phyloP scores from a whole-genome alignment of 1,139 yeast species.

The Candida sp. region DNA sequence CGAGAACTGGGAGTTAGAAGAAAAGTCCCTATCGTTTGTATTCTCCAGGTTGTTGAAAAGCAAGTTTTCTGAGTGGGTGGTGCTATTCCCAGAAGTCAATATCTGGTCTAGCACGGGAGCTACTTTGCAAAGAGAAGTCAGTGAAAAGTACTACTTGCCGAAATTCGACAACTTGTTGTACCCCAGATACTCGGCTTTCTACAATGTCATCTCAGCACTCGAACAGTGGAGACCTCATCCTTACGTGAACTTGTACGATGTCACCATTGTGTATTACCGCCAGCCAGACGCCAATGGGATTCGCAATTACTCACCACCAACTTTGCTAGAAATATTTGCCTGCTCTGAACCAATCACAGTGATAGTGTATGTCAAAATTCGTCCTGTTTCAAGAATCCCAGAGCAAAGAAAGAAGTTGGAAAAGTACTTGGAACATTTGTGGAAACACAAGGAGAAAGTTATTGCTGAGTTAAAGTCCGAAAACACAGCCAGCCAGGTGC shows the following conservation, averaged over 20 bases:
- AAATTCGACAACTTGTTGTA: conserved; percentile 57
- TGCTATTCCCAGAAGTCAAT: conserved; percentile 77
- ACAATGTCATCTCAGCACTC: conserved; percentile 39
- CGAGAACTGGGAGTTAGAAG: conserved; percentile 66
- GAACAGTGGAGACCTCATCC: conserved; percentile 14
- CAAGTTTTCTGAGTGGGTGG: conserved; percentile 54
- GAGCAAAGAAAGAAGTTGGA: conserved; percentile 57
- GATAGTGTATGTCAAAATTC: conserved; percentile 52
- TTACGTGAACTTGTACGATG: conserved; percentile 52
- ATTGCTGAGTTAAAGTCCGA: conserved; percentile 15
- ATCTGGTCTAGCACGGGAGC: conserved; percentile 54
- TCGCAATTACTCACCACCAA: conserved; percentile 41
- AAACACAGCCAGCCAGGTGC: background rate
- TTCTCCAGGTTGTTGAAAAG: conserved; percentile 29
- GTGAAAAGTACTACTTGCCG: conserved; percentile 58
- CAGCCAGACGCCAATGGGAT: conserved; percentile 12
- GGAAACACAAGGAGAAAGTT: conserved; percentile 69
- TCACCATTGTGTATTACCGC: conserved; percentile 51
- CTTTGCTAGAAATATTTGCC: conserved; percentile 58
- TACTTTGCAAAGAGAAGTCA: conserved; percentile 51
- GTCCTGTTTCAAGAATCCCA: conserved; percentile 54
- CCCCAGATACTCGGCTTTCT: conserved; percentile 63
- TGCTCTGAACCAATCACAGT: conserved; percentile 44
- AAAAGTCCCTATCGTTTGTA: conserved; percentile 24
- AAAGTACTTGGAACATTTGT: conserved; percentile 70